phyloP scores from a whole-genome alignment of 352 stramenopile genomes.

The Hyaloperonospora brassicae region DNA sequence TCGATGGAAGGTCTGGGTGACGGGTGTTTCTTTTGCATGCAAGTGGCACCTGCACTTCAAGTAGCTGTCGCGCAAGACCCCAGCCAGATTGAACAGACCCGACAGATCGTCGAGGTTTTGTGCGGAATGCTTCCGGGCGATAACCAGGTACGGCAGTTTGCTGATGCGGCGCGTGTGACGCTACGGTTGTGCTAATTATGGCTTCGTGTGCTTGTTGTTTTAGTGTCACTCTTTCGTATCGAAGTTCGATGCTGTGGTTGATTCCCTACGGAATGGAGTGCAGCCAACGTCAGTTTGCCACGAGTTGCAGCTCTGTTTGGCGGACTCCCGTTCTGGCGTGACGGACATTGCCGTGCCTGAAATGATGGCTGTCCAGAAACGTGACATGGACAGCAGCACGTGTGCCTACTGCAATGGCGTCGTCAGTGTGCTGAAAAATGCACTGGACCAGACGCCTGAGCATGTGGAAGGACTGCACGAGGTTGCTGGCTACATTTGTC shows the following conservation, averaged over 20 bases:
- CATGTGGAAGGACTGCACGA: conserved; percentile 55
- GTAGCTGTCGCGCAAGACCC: conserved; percentile 47
- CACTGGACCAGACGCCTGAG: conserved; percentile 46
- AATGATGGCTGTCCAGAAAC: conserved; percentile 7
- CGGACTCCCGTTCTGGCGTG: conserved; percentile 15
- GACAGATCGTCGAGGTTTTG: conserved; percentile 52
- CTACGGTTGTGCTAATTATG: conserved; percentile 5
- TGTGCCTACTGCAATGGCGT: conserved; percentile 61
- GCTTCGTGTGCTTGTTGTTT: conserved; percentile 11
- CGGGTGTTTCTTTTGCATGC: conserved; percentile 64
- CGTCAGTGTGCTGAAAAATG: conserved; percentile 53
- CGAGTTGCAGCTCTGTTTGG: conserved; percentile 55
- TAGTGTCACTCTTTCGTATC: conserved; percentile 59
- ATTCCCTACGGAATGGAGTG: conserved; percentile 59
- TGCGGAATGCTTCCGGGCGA: conserved; percentile 46
- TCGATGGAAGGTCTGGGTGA: conserved; percentile 31
- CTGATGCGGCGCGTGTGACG: not conserved
- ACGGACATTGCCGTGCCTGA: conserved; percentile 13
- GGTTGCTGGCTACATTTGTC: conserved; percentile 53
- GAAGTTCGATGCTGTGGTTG: conserved; percentile 51
- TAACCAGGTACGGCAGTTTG: conserved; percentile 39
- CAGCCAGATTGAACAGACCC: conserved; percentile 46
- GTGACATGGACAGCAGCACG: conserved; percentile 23
- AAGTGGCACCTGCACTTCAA: conserved; percentile 47
- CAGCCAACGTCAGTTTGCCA: conserved; percentile 49